These are phyloP conservation scores for Trapa bicornis DNA, from an alignment of 345 rosid species.

Conservation along the genomic window DNA sequence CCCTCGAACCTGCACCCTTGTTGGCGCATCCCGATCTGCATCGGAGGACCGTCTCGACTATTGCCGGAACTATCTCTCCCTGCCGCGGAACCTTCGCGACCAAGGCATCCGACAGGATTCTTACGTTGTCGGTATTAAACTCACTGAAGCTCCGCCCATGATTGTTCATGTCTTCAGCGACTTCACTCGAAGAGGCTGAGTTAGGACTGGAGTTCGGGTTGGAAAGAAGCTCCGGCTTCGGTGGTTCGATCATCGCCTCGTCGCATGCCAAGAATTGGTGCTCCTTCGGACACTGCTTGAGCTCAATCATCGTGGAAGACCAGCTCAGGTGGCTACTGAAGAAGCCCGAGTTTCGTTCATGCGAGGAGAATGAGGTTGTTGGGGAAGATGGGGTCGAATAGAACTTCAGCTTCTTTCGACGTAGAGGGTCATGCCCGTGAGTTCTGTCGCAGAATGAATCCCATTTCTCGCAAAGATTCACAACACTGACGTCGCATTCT, in stretches of 20 bases:
- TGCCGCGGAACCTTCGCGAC: slow-evolving; percentile 53
- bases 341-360: slow-evolving; percentile 16
- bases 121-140: slow-evolving; percentile 31
- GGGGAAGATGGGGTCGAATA: slow-evolving; percentile 35
- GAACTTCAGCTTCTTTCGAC: slow-evolving; percentile 22
- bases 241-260: slow-evolving; percentile 14
- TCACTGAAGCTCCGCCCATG: slow-evolving; percentile 30
- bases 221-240: slow-evolving; percentile 13
- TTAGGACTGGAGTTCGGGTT: slow-evolving; percentile 73
- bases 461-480: slow-evolving; percentile 35
- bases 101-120: slow-evolving; percentile 31
- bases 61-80: slow-evolving; percentile 28
- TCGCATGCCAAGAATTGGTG: slow-evolving; percentile 32
- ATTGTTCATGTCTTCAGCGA: slow-evolving; percentile 24
- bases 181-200: slow-evolving; percentile 80
- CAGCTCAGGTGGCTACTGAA: slow-evolving; percentile 18
- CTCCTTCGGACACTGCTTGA: slow-evolving; percentile 21
- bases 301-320: slow-evolving; percentile 27
- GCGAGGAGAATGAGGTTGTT: slow-evolving; percentile 24
- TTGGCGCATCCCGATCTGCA: slow-evolving; percentile 37
- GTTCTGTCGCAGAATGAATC: slow-evolving; percentile 16
- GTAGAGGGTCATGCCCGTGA: not conserved
- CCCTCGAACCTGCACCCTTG: no score
- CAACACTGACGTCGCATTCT: slow-evolving; percentile 16
- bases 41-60: slow-evolving; percentile 34